phyloP scores from a whole-genome alignment of 257 asterid species.

The Solanum dulcamara region DNA sequence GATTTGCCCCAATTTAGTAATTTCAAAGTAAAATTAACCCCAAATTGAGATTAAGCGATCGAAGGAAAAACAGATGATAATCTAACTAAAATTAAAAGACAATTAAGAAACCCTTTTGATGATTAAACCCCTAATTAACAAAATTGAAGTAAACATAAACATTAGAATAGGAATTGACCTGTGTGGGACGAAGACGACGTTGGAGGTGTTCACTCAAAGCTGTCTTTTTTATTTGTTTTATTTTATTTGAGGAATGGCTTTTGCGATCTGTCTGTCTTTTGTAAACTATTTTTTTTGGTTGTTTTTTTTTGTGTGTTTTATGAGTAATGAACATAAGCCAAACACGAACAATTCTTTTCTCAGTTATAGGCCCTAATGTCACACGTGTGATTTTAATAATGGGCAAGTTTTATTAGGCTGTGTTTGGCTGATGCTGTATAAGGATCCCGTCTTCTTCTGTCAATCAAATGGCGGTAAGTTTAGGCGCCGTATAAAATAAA shows the following conservation, averaged over 20 bases:
- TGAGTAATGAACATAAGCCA: neutral
- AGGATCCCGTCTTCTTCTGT: neutral
- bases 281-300: neutral
- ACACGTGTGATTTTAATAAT: slow-evolving; percentile 2
- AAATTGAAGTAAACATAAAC: neutral
- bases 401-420: neutral
- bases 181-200: slow-evolving; percentile 13
- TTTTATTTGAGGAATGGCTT: neutral
- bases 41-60: neutral
- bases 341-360: slow-evolving; percentile 3
- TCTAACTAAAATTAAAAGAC: neutral
- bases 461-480: neutral
- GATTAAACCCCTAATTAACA: neutral
- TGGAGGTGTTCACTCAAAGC: neutral
- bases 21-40: neutral
- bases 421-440: neutral
- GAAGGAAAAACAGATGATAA: neutral
- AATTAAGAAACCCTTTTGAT: slow-evolving; percentile 15
- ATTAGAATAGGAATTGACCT: slow-evolving; percentile 32
- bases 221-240: neutral
- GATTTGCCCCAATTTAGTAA: neutral
- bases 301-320: neutral
- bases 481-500: neutral
- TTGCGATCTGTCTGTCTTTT: neutral
- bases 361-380: neutral